Base-by-base conservation (phyloP, 2,329 filamentous ascomycete genomes). In the Fusarium verticillioides region DNA sequence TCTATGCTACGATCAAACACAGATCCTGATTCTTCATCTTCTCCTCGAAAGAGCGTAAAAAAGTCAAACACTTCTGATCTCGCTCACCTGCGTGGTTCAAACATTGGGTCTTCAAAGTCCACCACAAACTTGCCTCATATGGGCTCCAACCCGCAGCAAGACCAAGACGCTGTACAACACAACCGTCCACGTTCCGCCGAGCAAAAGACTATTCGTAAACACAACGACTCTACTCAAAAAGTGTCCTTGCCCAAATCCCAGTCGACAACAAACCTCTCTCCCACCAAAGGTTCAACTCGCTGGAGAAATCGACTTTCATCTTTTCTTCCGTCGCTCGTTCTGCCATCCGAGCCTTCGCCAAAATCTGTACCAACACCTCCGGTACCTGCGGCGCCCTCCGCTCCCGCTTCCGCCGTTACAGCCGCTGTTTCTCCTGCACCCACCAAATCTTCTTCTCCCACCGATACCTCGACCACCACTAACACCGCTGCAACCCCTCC, bases 271-370 rank as follows among this genome's bases (percentile, higher is more conserved):
- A 74, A 40, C 54, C 69, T 58, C 34, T 47, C 58, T 39, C 73
- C 69, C 23, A 50, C 43, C 21, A 75, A 70, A 32, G 58, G 63
- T 8, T 68, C 74, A 47, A 70, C 61, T 46, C 79, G 77, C 73
- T 84, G 82, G 83, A 75, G 78, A 63, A 74, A 78, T 54, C 82
- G 82, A 65, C 67, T 83, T 47, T 83, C 82, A 46, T 78, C 80
- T 26, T 75, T 83, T 46, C 74, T 83, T 52, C 83, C 82, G 53
- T 79, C 81, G 74, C 83, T 85, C 79, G 84, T 81, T 52, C 60
- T 79, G 63, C 77, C 79, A 46, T 70, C 78, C 79, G 82, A 82
- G 70, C 62, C 76, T 39, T 54, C 70, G 40, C 73, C 69, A 44
- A 81, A 65, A 62, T 61, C 72, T 56, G 65, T 72, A 44, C 69